Percentiles rank a stretch among this genome's conserved stretches.
Evolutionary conservation across 1,284 basidiomycete genomes (phyloP).

Genomic region (Apiotrichum gamsii): DNA sequence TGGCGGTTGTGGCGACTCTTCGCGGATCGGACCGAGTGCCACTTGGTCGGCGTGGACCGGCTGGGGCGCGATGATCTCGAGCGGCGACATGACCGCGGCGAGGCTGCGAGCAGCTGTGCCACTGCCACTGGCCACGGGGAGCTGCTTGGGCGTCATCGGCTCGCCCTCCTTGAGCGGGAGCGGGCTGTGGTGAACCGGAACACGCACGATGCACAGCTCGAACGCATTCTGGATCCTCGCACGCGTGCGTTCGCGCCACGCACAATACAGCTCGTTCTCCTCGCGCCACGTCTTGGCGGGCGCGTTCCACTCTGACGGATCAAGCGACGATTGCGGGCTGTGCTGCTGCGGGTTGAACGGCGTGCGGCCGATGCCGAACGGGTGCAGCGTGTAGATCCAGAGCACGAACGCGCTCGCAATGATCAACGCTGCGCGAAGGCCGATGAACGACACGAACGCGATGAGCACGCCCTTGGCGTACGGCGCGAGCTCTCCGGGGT

Average conservation of each 20-base stretch:
- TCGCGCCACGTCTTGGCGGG: constrained; percentile 45
- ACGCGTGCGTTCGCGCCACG: constrained; percentile 66
- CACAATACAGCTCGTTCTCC: constrained; percentile 55
- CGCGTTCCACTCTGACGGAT: constrained; percentile 28
- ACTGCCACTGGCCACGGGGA: too few species aligned
- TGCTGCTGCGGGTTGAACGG: too few species aligned
- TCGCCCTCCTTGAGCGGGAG: too few species aligned
- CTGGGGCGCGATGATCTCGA: too few species aligned
- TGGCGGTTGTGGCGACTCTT: too few species aligned
- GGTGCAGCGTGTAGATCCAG: constrained; percentile 49
- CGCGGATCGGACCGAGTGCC: too few species aligned
- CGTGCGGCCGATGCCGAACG: constrained; percentile 9
- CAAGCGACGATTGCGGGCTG: too few species aligned
- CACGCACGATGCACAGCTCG: constrained; percentile 62
- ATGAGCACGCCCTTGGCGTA: constrained; percentile 68
- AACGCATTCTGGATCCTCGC: constrained; percentile 66
- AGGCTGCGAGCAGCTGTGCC: too few species aligned
- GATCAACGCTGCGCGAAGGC: constrained; percentile 61
- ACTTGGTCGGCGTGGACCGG: too few species aligned
- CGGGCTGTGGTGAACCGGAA: too few species aligned
- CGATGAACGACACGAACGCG: constrained; percentile 69
- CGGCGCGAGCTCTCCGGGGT: constrained; percentile 58
- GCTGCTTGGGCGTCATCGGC: too few species aligned
- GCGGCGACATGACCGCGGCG: too few species aligned
- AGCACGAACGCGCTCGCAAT: constrained; percentile 61